Percentiles rank a stretch among this genome's conserved stretches.
Evolutionary conservation across 2,329 filamentous ascomycete genomes (phyloP).

Genomic region (Alternaria burnsii): DNA sequence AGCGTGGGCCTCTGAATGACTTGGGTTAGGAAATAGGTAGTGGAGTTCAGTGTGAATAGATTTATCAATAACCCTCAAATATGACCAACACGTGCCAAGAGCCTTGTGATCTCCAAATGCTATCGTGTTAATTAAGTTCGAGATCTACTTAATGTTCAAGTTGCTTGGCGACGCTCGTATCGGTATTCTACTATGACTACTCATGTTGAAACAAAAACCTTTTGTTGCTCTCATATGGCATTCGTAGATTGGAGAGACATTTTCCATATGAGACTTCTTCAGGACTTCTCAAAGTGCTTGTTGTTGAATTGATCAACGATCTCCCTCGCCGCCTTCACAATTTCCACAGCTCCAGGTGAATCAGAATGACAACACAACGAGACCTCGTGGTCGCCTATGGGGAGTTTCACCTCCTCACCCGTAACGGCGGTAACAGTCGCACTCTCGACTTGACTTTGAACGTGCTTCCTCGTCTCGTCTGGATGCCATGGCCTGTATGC

Average conservation of each 20-base stretch:
- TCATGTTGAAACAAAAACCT: not conserved
- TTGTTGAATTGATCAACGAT: slow-evolving; percentile 55
- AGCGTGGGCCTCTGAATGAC: slow-evolving; percentile 2
- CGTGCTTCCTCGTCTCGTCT: slow-evolving; percentile 54
- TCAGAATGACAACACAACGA: slow-evolving; percentile 58
- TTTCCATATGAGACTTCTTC: not conserved
- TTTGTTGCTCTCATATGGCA: not conserved
- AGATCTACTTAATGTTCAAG: not conserved
- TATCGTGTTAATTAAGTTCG: not conserved
- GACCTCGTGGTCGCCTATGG: slow-evolving; percentile 53
- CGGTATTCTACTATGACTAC: not conserved
- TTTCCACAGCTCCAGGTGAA: slow-evolving; percentile 55
- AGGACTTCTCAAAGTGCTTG: slow-evolving; percentile 25
- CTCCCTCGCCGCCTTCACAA: slow-evolving; percentile 53
- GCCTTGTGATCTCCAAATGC: not conserved
- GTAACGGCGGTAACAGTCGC: slow-evolving; percentile 53
- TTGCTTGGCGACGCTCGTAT: not conserved
- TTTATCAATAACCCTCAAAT: slow-evolving; percentile 1
- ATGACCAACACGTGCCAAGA: not conserved
- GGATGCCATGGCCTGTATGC: slow-evolving; percentile 51
- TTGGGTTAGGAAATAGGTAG: not conserved
- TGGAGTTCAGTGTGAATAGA: slow-evolving; percentile 4
- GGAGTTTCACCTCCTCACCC: slow-evolving; percentile 53
- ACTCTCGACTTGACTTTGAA: slow-evolving; percentile 52
- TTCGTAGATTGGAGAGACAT: not conserved